These are phyloP conservation scores for Rhododendron henanense DNA, from an alignment of 148 eudicot genomes.

Conservation along the genomic window DNA sequence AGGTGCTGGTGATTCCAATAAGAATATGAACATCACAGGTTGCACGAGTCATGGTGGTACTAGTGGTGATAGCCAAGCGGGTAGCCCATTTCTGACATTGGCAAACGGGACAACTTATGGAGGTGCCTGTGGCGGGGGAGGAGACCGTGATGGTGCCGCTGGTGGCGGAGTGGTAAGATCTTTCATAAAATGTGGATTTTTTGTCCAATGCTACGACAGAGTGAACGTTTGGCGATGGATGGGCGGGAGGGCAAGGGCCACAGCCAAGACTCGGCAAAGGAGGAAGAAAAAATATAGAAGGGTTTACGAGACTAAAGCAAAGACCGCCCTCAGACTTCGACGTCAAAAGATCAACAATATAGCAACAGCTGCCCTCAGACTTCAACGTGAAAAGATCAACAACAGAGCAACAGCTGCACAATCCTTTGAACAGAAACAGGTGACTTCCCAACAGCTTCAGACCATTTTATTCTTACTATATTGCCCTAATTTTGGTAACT, in stretches of 20 bases:
- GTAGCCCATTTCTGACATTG: not conserved
- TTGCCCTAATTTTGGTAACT: not conserved
- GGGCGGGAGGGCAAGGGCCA: slow-evolving; percentile 4
- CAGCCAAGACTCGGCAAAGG: not conserved
- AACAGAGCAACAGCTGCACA: not conserved
- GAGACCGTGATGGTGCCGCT: not conserved
- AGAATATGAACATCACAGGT: not conserved
- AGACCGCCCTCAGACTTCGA: not conserved
- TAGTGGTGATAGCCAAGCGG: not conserved
- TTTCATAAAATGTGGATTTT: slow-evolving; percentile 3
- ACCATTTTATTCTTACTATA: not conserved
- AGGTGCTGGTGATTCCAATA: not conserved
- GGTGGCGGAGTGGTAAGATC: not conserved
- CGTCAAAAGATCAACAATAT: too few species aligned
- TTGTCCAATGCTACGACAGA: not conserved
- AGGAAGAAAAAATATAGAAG: not conserved
- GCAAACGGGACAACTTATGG: not conserved
- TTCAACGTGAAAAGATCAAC: not conserved
- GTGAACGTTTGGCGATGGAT: slow-evolving; percentile 1
- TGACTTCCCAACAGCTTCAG: not conserved
- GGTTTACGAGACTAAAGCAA: not conserved
- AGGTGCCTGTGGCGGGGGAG: not conserved
- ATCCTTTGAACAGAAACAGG: not conserved
- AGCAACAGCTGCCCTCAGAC: not conserved
- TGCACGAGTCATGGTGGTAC: not conserved